phyloP scores from a whole-genome alignment of 495 filamentous ascomycete genomes.

The Penicillium maclennaniae region DNA sequence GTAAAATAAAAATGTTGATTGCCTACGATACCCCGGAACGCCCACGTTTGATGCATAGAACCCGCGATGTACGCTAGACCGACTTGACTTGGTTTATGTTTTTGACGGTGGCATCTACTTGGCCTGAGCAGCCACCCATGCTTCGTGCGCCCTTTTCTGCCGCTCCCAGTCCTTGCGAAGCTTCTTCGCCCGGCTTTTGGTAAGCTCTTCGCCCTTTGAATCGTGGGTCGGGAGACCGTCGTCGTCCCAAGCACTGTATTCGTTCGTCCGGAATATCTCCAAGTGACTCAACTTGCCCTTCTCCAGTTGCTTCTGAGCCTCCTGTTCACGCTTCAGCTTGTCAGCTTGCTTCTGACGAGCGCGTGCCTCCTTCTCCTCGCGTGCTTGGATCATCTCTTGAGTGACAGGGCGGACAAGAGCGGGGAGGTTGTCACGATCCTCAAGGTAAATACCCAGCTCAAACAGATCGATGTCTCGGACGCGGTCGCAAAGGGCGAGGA shows the following conservation, averaged over 20 bases:
- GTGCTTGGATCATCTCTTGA: conserved; percentile 64
- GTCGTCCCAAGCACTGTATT: conserved; percentile 79
- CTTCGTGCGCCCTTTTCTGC: conserved; percentile 84
- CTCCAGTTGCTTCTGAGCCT: conserved; percentile 55
- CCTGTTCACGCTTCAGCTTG: conserved; percentile 52
- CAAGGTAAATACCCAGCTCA: conserved; percentile 77
- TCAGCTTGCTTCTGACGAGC: conserved; percentile 55
- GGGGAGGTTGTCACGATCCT: conserved; percentile 70
- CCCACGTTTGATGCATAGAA: conserved; percentile 11
- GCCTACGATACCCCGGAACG: conserved; percentile 4
- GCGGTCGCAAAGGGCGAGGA: conserved; percentile 69
- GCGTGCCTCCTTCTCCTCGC: conserved; percentile 60
- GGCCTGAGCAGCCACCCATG: conserved; percentile 46
- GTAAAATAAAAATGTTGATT: neutral
- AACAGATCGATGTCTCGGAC: conserved; percentile 78
- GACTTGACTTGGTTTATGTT: conserved; percentile 3
- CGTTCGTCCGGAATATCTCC: conserved; percentile 70
- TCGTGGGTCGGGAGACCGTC: conserved; percentile 80
- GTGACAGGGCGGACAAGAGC: conserved; percentile 83
- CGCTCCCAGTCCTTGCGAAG: conserved; percentile 87
- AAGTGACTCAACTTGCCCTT: conserved; percentile 66
- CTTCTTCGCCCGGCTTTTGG: conserved; percentile 80
- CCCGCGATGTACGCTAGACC: neutral
- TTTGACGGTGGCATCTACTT: conserved; percentile 13
- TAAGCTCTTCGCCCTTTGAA: conserved; percentile 70